Base-by-base conservation (phyloP, 805 yeast genomes). In the Zygoascus flipseniorum region DNA sequence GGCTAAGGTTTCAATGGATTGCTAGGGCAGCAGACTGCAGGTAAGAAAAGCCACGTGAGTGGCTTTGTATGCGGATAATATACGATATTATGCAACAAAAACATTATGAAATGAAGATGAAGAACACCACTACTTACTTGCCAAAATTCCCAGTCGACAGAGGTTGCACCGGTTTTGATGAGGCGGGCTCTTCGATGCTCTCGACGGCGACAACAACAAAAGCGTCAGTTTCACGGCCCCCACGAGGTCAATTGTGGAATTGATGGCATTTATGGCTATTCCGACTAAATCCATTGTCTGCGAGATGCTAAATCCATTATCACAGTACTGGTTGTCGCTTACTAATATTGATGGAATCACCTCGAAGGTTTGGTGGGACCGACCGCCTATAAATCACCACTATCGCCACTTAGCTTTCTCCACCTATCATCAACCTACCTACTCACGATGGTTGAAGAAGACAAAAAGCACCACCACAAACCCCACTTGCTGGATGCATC, bases 401-500 rank as follows among this genome's bases (percentile, higher is more conserved):
- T 42, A 19, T n/a, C 31, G 20, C 50, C 31, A 47, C 43, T 31
- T 47, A 10, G 9, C 26, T 16, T 47, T 8, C 31, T 32, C 11
- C 37, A 31, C 18, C 48, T 20, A n/a, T 19, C 13, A 20, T 26
- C 20, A n/a, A 31, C 26, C 11, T n/a, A 37, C 8, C 18, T 45
- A 48, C 18, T 35, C n/a, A 39, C 20, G 6, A 48, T 48, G 45
- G 31, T 20, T 14, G 51, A 48, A 48, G 51, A 48, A 20, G 42
- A 31, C 16, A 16, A 35, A 14, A 31, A 48, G 14, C 20, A 5
- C 43, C 39, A 48, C 26, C 45, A 46, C 41, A 52, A 66, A 51
- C 60, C 70, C 19, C 58, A 59, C 43, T 71, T 80, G 58, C 66
- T 76, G 59, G 85, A 81, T 60, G 88, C 85, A 59, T 82, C 89